phyloP scores from a whole-genome alignment of 768 basidiomycete genomes.

The Agaricus bisporus region DNA sequence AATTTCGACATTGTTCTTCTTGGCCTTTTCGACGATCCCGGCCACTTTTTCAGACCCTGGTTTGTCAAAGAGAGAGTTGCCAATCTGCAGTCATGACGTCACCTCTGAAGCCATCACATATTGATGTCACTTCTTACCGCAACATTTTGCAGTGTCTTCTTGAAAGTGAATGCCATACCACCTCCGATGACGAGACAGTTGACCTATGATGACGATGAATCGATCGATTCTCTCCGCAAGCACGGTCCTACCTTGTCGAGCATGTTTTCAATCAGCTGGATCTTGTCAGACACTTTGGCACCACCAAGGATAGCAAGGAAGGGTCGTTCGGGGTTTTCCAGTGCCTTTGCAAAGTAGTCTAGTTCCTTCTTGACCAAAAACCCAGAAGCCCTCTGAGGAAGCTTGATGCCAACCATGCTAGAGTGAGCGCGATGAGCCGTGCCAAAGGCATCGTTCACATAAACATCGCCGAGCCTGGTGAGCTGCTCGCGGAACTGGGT shows the following conservation, averaged over 20 bases:
- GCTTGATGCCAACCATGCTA: conserved; percentile 95
- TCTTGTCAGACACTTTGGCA: conserved; percentile 99
- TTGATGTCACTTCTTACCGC: conserved; percentile 36
- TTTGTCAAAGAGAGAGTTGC: conserved; percentile 89
- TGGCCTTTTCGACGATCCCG: conserved; percentile 84
- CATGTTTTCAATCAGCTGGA: conserved; percentile 98
- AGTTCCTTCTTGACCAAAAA: conserved; percentile 99
- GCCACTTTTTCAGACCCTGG: conserved; percentile 84
- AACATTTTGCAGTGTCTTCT: conserved; percentile 83
- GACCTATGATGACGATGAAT: conserved; percentile 48
- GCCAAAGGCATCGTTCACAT: conserved; percentile 98
- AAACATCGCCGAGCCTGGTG: conserved; percentile 91
- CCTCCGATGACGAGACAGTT: conserved; percentile 94
- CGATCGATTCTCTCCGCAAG: neutral
- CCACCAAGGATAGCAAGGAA: conserved; percentile 99
- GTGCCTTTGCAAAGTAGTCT: conserved; percentile 96
- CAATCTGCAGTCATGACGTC: conserved; percentile 56
- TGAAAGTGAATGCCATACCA: conserved; percentile 99
- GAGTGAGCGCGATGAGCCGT: conserved; percentile 98
- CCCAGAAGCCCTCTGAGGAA: conserved; percentile 88
- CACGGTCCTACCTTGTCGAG: conserved; percentile 73
- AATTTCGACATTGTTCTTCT: conserved; percentile 85
- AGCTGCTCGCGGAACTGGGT: conserved; percentile 81
- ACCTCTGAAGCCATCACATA: conserved; percentile 10
- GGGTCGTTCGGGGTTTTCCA: conserved; percentile 89